These are phyloP conservation scores for Ammopiptanthus mongolicus DNA, from an alignment of 306 rosid species.

Conservation along the genomic window DNA sequence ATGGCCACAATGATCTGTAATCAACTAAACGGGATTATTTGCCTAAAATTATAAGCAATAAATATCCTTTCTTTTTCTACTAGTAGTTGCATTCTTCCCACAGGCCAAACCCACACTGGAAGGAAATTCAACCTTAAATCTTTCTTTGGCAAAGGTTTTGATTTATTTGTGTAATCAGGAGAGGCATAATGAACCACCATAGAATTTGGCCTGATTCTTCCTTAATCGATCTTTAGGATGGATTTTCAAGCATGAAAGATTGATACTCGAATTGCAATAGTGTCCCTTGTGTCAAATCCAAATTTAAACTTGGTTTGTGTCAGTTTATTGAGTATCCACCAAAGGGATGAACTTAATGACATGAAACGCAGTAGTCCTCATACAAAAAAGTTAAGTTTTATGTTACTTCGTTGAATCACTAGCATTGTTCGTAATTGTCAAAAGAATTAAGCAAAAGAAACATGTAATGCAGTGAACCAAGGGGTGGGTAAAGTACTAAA, in stretches of 20 bases:
- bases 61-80: too few relatives aligned
- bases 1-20: too few relatives aligned
- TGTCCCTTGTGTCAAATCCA: too few relatives aligned
- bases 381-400: not conserved
- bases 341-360: not conserved
- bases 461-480: conserved; percentile 23
- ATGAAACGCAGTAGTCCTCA: not conserved
- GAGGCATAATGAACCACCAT: too few relatives aligned
- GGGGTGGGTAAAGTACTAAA: not conserved
- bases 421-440: not conserved
- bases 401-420: too few relatives aligned
- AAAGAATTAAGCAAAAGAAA: not conserved
- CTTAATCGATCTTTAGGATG: not conserved
- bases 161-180: too few relatives aligned
- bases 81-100: too few relatives aligned
- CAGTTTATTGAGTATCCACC: not conserved
- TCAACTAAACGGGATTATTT: too few relatives aligned
- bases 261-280: not conserved
- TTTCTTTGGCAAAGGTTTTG: not conserved
- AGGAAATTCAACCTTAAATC: too few relatives aligned
- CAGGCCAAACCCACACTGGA: too few relatives aligned
- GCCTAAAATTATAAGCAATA: too few relatives aligned
- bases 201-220: not conserved
- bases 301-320: not conserved
- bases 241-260: not conserved